Evolutionary conservation across 2,329 filamentous ascomycete species (phyloP).

Genomic region (Furcasterigmium sp.): DNA sequence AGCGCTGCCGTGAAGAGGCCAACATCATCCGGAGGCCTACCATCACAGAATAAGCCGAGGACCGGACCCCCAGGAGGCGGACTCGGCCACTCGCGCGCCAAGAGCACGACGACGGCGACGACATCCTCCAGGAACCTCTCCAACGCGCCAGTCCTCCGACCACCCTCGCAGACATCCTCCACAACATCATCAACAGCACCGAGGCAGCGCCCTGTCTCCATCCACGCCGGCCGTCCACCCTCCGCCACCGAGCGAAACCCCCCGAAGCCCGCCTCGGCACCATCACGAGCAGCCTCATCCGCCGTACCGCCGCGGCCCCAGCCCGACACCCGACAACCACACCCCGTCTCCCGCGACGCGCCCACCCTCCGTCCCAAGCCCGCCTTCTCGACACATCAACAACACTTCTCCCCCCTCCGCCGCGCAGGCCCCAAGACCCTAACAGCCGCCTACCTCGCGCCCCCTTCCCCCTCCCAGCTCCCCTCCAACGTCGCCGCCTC

Average conservation of each 20-base stretch:
- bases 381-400: constrained; percentile 57
- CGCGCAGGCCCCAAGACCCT: constrained; percentile 55
- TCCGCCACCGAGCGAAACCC: constrained; percentile 2
- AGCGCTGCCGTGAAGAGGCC: constrained; percentile 13
- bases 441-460: constrained; percentile 51
- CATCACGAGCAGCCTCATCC: constrained; percentile 10
- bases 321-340: not conserved
- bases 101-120: constrained; percentile 30
- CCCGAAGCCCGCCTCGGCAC: constrained; percentile 8
- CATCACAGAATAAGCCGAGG: constrained; percentile 6
- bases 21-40: constrained; percentile 20
- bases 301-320: constrained; percentile 3
- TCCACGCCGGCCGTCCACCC: constrained; percentile 1
- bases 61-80: constrained; percentile 10
- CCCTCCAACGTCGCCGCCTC: constrained; percentile 55
- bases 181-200: constrained; percentile 6
- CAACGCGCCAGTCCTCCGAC: constrained; percentile 31
- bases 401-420: constrained; percentile 64
- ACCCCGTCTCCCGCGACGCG: constrained; percentile 8
- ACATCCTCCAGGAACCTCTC: constrained; percentile 16
- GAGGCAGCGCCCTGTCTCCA: constrained; percentile 1
- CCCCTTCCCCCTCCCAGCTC: constrained; percentile 56
- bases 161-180: constrained; percentile 18
- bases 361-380: constrained; percentile 36
- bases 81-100: constrained; percentile 30